phyloP scores from a whole-genome alignment of 2,329 filamentous ascomycete genomes.

The Aspergillus ibericus region DNA sequence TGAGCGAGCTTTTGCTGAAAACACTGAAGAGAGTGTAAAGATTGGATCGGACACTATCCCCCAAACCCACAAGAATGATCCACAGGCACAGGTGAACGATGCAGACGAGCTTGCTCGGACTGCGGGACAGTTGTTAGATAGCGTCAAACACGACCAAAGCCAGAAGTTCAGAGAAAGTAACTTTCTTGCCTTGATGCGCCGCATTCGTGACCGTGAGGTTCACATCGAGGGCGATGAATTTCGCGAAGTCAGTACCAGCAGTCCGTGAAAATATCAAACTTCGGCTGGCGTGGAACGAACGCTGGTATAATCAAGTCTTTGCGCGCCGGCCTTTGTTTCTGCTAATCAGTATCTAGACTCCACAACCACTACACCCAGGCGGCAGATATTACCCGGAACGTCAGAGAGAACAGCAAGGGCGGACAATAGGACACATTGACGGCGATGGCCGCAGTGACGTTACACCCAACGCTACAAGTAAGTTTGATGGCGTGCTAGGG shows the following conservation, averaged over 20 bases:
- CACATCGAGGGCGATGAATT: constrained; percentile 67
- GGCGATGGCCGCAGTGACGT: constrained; percentile 5
- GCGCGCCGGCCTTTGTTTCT: constrained; percentile 29
- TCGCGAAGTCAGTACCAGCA: constrained; percentile 48
- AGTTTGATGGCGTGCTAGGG: constrained; percentile 20
- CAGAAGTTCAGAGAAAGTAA: constrained; percentile 76
- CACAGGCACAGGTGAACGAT: constrained; percentile 43
- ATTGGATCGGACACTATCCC: constrained; percentile 48
- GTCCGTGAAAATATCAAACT: constrained; percentile 39
- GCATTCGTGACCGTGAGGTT: constrained; percentile 70
- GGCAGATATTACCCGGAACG: constrained; percentile 46
- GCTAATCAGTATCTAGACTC: constrained; percentile 39
- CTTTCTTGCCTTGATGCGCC: constrained; percentile 75
- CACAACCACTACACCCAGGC: constrained; percentile 49
- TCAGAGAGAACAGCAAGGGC: constrained; percentile 17
- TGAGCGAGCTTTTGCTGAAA: neutral
- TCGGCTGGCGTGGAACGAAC: constrained; percentile 36
- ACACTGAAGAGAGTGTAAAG: constrained; percentile 29
- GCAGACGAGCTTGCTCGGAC: constrained; percentile 71
- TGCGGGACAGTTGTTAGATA: constrained; percentile 68
- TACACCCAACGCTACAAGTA: constrained; percentile 23
- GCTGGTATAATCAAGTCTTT: constrained; percentile 39
- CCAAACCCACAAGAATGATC: constrained; percentile 34
- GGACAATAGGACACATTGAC: neutral
- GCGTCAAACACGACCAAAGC: constrained; percentile 66